Conservation (phyloP, 352 stramenopile species). For the Aphanomyces cochlioides region DNA sequence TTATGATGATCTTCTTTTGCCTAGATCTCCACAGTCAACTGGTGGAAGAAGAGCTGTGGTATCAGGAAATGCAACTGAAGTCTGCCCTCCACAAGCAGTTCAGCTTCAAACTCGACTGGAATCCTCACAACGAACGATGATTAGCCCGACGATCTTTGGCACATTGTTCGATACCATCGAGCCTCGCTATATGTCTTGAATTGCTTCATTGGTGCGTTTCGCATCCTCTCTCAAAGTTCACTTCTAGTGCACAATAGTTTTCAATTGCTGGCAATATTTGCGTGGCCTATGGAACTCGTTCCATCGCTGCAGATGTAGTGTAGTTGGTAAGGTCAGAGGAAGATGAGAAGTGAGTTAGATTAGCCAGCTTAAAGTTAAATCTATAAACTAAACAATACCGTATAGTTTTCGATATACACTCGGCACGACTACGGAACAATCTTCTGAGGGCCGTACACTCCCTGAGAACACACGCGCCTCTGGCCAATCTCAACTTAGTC, state of each 20-base stretch:
- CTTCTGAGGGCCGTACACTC: too few species aligned
- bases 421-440: too few species aligned
- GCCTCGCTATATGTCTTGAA: constrained; percentile 20
- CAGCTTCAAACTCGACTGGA: constrained; percentile 24
- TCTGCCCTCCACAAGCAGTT: constrained; percentile 23
- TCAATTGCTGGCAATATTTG: constrained; percentile 22
- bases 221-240: not conserved
- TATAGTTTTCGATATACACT: too few species aligned
- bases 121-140: constrained; percentile 14
- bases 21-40: constrained; percentile 15
- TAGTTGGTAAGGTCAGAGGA: too few species aligned
- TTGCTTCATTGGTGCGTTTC: constrained; percentile 10
- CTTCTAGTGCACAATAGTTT: constrained; percentile 4
- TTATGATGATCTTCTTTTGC: too few species aligned
- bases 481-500: too few species aligned
- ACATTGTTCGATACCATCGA: constrained; percentile 11
- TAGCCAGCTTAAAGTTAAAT: too few species aligned
- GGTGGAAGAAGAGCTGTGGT: constrained; percentile 19
- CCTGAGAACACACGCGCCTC: too few species aligned
- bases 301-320: too few species aligned
- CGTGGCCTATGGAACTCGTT: not conserved
- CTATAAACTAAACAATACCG: too few species aligned
- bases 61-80: constrained; percentile 12
- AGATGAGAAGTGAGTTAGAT: too few species aligned
- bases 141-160: constrained; percentile 23